Conservation (phyloP, 2,329 filamentous ascomycete species). For the Ophiostoma populinum region DNA sequence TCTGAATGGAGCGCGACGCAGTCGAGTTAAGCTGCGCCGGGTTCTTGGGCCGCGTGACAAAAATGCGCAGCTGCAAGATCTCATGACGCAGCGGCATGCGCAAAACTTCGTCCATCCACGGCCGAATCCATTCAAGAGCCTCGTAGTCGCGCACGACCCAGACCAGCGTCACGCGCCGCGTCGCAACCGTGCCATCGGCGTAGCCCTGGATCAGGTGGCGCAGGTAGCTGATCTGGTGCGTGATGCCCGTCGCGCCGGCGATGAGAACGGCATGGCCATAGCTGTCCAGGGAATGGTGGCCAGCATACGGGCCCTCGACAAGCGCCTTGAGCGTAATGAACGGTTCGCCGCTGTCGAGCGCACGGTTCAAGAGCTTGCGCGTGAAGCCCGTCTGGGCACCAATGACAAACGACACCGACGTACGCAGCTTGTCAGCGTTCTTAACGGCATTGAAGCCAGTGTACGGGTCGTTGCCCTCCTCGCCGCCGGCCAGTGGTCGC, state of each 20-base stretch:
- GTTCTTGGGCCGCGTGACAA: constrained; percentile 76
- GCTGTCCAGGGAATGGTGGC: constrained; percentile 70
- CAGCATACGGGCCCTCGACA: constrained; percentile 79
- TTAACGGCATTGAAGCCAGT: constrained; percentile 8
- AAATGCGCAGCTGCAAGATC: constrained; percentile 71
- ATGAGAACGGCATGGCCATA: constrained; percentile 87
- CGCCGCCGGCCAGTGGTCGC: constrained; percentile 2
- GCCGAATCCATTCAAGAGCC: constrained; percentile 81
- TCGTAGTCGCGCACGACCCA: constrained; percentile 89
- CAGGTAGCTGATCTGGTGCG: constrained; percentile 81
- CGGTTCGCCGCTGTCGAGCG: constrained; percentile 32
- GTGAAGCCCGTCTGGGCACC: constrained; percentile 82
- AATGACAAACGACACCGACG: constrained; percentile 62
- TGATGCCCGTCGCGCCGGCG: constrained; percentile 86
- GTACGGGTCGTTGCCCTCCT: neutral
- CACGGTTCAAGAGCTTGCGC: constrained; percentile 58
- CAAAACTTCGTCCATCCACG: constrained; percentile 63
- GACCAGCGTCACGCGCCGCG: constrained; percentile 64
- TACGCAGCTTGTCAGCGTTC: constrained; percentile 24
- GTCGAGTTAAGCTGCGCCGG: constrained; percentile 42
- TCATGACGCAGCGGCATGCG: constrained; percentile 66
- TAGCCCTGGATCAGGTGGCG: constrained; percentile 57
- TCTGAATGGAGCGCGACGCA: constrained; percentile 58
- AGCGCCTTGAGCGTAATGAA: constrained; percentile 50
- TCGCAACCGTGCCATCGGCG: constrained; percentile 56